phyloP scores from a whole-genome alignment of 2,329 filamentous ascomycete genomes.

The Remersonia thermophila region DNA sequence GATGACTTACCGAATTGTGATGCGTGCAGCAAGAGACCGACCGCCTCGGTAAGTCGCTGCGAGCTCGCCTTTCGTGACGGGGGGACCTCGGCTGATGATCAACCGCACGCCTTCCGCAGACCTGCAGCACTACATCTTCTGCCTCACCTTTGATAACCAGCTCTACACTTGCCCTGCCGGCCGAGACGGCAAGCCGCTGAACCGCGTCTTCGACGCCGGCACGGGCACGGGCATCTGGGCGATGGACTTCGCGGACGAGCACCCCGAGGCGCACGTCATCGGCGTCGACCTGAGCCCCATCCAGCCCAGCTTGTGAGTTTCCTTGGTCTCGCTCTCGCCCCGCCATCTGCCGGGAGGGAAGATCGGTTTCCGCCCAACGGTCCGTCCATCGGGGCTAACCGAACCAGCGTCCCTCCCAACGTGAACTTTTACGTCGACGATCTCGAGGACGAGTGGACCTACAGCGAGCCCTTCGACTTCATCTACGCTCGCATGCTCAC shows the following conservation, averaged over 20 bases:
- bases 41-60: too few species aligned
- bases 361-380: too few species aligned
- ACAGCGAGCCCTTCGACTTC: slow-evolving; percentile 11
- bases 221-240: slow-evolving; percentile 32
- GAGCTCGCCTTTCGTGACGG: too few species aligned
- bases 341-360: background rate
- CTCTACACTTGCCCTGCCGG: slow-evolving; percentile 35
- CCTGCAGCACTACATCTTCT: slow-evolving; percentile 10
- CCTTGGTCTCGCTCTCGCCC: background rate
- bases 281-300: slow-evolving; percentile 37
- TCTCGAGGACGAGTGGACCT: slow-evolving; percentile 13
- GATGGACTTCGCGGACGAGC: slow-evolving; percentile 24
- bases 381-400: too few species aligned
- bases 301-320: slow-evolving; percentile 24
- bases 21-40: too few species aligned
- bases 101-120: slow-evolving; percentile 3
- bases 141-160: slow-evolving; percentile 23
- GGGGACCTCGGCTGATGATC: background rate
- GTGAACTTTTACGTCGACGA: slow-evolving; percentile 36
- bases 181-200: slow-evolving; percentile 16
- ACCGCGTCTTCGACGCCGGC: slow-evolving; percentile 35
- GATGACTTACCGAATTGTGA: too few species aligned
- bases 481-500: slow-evolving; percentile 11
- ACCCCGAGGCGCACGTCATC: slow-evolving; percentile 20
- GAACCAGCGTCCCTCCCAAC: slow-evolving; percentile 33